Conservation (phyloP, 1,284 basidiomycete genomes). For the Pseudozyma pruni region DNA sequence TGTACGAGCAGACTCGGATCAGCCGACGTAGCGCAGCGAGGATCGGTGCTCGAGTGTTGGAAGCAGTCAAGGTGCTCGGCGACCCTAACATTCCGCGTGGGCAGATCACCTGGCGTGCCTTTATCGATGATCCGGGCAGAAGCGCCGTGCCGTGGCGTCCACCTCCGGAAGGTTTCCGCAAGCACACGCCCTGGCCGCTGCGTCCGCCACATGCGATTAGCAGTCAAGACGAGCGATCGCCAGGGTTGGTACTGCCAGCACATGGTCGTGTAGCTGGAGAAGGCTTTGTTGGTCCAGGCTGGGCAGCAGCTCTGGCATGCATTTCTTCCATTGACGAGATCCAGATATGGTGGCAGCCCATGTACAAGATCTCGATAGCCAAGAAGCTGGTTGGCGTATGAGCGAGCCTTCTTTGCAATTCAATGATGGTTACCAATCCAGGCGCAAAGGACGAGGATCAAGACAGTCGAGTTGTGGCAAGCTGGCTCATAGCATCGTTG, state of each 20-base stretch:
- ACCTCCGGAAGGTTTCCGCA: constrained; percentile 29
- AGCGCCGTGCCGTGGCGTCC: constrained; percentile 42
- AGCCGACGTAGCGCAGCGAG: constrained; percentile 30
- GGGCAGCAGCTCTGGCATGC: constrained; percentile 45
- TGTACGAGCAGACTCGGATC: constrained; percentile 48
- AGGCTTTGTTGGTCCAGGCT: constrained; percentile 46
- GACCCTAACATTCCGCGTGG: constrained; percentile 57
- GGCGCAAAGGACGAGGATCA: too few relatives aligned
- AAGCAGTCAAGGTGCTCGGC: constrained; percentile 52
- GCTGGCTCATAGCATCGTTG: too few relatives aligned
- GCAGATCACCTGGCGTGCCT: constrained; percentile 50
- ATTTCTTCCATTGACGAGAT: constrained; percentile 48
- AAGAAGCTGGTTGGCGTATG: constrained; percentile 45
- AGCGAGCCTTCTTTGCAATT: not conserved
- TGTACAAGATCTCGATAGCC: constrained; percentile 50
- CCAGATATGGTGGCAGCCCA: constrained; percentile 56
- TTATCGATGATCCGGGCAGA: constrained; percentile 47
- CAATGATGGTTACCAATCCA: too few relatives aligned
- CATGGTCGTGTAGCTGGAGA: constrained; percentile 50
- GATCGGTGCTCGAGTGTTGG: constrained; percentile 43
- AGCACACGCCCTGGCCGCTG: constrained; percentile 44
- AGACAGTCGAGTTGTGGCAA: too few relatives aligned
- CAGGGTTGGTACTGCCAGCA: constrained; percentile 43
- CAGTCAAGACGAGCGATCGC: constrained; percentile 31
- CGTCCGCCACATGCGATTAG: constrained; percentile 19